Evolutionary conservation across 2,329 filamentous ascomycete species (phyloP), one percentile per base, ranked within the genome.

Genomic region (Exophiala aquamarina): DNA sequence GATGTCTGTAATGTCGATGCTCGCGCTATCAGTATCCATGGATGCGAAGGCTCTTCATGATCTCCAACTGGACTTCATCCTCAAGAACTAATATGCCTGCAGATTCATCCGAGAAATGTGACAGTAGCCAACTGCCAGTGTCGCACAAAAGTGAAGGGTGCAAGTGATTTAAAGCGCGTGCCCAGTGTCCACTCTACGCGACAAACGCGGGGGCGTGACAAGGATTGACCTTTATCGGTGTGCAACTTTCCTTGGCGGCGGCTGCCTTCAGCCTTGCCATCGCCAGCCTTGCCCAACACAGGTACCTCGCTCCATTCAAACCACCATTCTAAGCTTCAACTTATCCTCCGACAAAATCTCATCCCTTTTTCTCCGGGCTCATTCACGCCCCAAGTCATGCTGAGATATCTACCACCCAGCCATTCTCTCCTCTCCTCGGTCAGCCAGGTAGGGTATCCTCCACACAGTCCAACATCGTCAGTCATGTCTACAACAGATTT

Each of bases 311-410:
- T 26, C 8, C 18, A 8, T 6, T 37, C 18, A 55, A 11, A 49
- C 31, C 3, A 44, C 44, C 50, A 60, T 62, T 4, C 54, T 65
- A 6, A 68, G 70, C 18, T 72, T 77, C 3, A 56, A 61, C 65
- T 21, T 74, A 72, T 59, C 51, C 23, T 50, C 42, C 37, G 52
- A 43, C 37, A 54, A 47, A 45, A 59, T 56, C 26, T 54, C 50
- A 33, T 54, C 53, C 41, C 54, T 51, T 36, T 51, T 50, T 4
- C 17, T 35, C 54, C 33, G n/a, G 61, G 42, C 41, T 62, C 58
- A 29, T 49, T 29, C 41, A 60, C 53, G 41, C 61, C 58, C 60
- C 59, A 61, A 8, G 44, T 49, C 19, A 43, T 36, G 21, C 35
- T 43, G 14, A 62, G 28, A 37, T 53, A 57, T 14, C 54, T 36